phyloP scores from a whole-genome alignment of 2,329 filamentous ascomycete species.

The Trichophyton verrucosum region DNA sequence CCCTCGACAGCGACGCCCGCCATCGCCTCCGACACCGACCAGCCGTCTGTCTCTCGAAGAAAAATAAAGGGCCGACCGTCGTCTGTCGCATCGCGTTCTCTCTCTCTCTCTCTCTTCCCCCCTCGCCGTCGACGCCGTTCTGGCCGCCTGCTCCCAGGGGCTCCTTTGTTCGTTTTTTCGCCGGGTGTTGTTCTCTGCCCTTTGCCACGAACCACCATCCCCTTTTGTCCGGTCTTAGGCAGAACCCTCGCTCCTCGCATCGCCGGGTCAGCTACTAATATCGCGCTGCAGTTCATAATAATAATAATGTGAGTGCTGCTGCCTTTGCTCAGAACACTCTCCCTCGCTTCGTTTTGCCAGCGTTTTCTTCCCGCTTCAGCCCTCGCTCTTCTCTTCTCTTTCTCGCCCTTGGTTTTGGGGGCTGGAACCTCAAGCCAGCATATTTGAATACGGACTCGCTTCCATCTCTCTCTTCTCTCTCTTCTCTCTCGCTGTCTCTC shows the following conservation, averaged over 20 bases:
- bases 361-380: neutral
- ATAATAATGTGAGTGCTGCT: constrained; percentile 1
- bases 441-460: neutral
- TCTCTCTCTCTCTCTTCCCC: neutral
- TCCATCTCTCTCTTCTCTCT: neutral
- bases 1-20: too few relatives aligned
- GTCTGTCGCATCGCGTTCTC: neutral
- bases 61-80: neutral
- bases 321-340: neutral
- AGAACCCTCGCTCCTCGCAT: neutral
- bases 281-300: neutral
- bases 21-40: too few relatives aligned
- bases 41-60: too few relatives aligned
- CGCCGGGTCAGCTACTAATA: neutral
- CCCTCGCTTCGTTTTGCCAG: neutral
- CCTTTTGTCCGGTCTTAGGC: neutral
- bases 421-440: neutral
- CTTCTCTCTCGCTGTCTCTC: neutral
- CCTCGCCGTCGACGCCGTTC: neutral
- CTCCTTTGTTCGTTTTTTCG: neutral
- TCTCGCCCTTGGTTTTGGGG: neutral
- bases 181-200: neutral
- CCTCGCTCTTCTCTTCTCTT: neutral
- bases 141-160: neutral
- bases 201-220: neutral